Evolutionary conservation across 768 basidiomycete species (phyloP).

Genomic region (Mycena venus): DNA sequence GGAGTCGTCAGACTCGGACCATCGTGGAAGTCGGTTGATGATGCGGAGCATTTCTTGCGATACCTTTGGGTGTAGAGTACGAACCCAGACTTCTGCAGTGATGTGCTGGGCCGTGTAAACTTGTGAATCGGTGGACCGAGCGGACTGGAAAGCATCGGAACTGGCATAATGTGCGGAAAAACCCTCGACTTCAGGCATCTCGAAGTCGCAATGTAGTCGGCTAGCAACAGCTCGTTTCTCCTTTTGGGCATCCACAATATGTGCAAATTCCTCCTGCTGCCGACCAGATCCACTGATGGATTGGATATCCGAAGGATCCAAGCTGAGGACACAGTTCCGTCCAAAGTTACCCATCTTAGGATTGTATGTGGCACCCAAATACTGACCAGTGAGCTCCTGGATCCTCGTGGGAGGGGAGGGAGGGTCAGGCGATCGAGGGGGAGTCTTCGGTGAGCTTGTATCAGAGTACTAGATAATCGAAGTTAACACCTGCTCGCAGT

Average conservation of each 20-base stretch:
- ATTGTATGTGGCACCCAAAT: too few relatives aligned
- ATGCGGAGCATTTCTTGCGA: background rate
- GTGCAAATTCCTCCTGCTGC: background rate
- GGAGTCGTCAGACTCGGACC: background rate
- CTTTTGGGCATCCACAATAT: background rate
- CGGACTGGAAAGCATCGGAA: background rate
- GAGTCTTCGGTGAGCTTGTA: too few relatives aligned
- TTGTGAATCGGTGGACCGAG: background rate
- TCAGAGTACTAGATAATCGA: too few relatives aligned
- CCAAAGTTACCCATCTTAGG: too few relatives aligned
- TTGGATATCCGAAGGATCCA: background rate
- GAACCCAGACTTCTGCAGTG: background rate
- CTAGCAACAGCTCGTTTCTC: background rate
- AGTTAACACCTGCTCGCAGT: too few relatives aligned
- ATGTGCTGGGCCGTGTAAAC: background rate
- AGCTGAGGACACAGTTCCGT: too few relatives aligned
- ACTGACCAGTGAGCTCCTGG: too few relatives aligned
- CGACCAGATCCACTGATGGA: background rate
- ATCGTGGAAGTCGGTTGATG: background rate
- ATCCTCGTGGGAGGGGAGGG: too few relatives aligned
- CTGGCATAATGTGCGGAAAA: background rate
- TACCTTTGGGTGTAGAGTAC: background rate
- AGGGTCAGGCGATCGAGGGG: too few relatives aligned
- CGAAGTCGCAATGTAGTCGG: background rate
- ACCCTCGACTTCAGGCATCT: background rate